Percentiles rank a stretch among this genome's conserved stretches.
Conservation (phyloP, 2,329 filamentous ascomycete species). For the Botrytis tulipae region DNA sequence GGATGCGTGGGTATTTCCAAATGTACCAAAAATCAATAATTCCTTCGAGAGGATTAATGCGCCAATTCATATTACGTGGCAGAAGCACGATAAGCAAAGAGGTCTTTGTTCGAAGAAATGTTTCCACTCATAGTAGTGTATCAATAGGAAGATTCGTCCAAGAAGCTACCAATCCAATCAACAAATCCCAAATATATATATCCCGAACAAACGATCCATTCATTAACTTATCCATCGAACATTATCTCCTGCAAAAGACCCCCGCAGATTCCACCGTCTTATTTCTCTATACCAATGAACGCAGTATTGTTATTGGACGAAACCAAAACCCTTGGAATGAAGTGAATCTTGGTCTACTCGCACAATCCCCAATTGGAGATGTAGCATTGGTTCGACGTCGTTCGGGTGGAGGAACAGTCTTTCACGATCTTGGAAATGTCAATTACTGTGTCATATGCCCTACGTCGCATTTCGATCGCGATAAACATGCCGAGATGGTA, state of each 20-base stretch:
- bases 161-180: conserved; percentile 41
- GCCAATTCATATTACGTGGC: neutral
- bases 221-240: conserved; percentile 91
- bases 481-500: conserved; percentile 90
- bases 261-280: conserved; percentile 72
- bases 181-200: conserved; percentile 64
- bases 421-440: conserved; percentile 88
- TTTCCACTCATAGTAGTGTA: neutral
- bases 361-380: conserved; percentile 20
- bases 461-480: conserved; percentile 70
- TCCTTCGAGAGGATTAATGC: neutral
- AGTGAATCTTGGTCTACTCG: conserved; percentile 68
- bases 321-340: conserved; percentile 99
- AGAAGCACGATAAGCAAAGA: neutral
- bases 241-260: conserved; percentile 77
- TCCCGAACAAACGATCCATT: conserved; percentile 72
- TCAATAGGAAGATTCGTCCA: conserved; percentile 22
- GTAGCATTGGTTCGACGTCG: conserved; percentile 70
- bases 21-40: conserved; percentile 5
- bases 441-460: conserved; percentile 94
- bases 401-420: conserved; percentile 88
- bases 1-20: neutral
- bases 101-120: conserved; percentile 13
- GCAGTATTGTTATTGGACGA: conserved; percentile 85
- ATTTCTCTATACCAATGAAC: conserved; percentile 83